Base-by-base conservation (phyloP, 2,329 filamentous ascomycete genomes). In the Apiospora saccharicola region DNA sequence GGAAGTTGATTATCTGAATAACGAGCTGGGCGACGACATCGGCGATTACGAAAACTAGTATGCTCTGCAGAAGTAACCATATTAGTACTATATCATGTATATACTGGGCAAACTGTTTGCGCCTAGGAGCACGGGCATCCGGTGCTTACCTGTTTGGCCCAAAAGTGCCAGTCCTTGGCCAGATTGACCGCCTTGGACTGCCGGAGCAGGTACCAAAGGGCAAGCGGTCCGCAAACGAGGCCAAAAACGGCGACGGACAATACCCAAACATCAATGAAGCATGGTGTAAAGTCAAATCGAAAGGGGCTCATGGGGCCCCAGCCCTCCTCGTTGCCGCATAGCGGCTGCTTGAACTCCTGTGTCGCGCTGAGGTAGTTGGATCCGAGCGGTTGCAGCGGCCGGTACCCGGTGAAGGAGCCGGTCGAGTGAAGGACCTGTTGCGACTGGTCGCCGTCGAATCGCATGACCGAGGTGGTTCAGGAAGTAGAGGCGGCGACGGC, bases 241-340 rank as follows among this genome's bases (percentile, higher is more conserved):
- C 96, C 95, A 84, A 92, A 97, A 19, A 87, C 87, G 12, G 94
- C 94, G 41, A 98, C 93, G 1, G 88, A 84, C 46, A 93, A 90
- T 73, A 98, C 90, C 90, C 94, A 95, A 30, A 97, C 90, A 81
- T 99, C 97, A 78, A 98, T 91, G 81, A 99, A 99, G 86, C 96
- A 99, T 53, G 96, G 96, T 22, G 96, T 98, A 79, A 99, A 95
- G 84, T 99, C 96, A 83, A 94, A 98, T 81, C 96, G 89, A 76
- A 91, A 87, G 47, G 92, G 91, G 83, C 95, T 98, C 80, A 99
- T 81, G 30, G 96, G 96, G 0, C 97, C 97, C 96, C 96, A 99
- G 79, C 96, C 97, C 83, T 98, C 96, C 71, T 88, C 86, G 83
- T 98, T 96, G 81, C 93, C 90, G 84, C 96, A 98, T 82, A 98